Base-by-base conservation (phyloP, 106 monocot species). In the Allium sativum region DNA sequence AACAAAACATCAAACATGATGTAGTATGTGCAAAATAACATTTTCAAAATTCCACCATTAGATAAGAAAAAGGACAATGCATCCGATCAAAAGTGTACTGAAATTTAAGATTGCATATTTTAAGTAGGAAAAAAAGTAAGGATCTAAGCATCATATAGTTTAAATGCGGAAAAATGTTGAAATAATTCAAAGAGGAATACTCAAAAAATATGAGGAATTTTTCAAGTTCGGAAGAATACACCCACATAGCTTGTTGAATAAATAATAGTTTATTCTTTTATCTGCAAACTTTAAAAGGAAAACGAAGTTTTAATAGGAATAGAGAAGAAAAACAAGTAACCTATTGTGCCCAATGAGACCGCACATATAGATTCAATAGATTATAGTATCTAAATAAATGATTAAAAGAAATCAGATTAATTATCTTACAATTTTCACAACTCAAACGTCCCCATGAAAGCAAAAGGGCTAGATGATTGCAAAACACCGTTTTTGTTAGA, bases 201-300 rank as follows among this genome's bases (percentile, higher is more conserved):
- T 92, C 72, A 72, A 92, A 88, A 72, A 92, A 99, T 46, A 70
- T 55, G 40, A 82, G 70, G 63, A 92, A 92, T 58, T 78, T 82
- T 61, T 88, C 78, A 67, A 93, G 76, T 53, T 99, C 92, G 31
- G 78, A 74, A 15, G 88, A 67, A 57, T 99, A 99, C 14, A 82
- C 55, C 56, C 69, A 17, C 16, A 82, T 80, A 67, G 98, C 88
- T 61, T 82, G 74, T 59, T 85, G 74, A 58, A 99, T 55, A 52
- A 81, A 41, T 45, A 69, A 65, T 15, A 79, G 40, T 21, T 82
- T 72, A 70, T 85, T 70, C 76, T 71, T 82, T 56, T 78, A 64
- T 72, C 98, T 99, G 78, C 17, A 55, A 41, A 67, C 61, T 13
- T 78, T 53, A 47, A 64, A 62, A 61, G 12, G 44, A 63, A 48